Base-by-base conservation (phyloP, 805 yeast species). In the Kluyveromyces starmeri region DNA sequence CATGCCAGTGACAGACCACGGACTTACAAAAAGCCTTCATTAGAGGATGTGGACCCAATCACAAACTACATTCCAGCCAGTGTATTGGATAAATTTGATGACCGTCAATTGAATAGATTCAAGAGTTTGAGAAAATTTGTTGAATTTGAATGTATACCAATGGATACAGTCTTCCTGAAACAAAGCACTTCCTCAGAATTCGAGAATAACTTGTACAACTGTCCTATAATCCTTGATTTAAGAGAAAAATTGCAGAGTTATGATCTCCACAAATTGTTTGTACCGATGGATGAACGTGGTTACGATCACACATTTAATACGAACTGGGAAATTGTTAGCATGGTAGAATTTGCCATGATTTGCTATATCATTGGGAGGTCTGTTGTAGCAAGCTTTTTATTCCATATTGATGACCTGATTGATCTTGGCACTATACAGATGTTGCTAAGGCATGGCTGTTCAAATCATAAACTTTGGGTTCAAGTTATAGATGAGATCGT, bases 201-300 rank as follows among this genome's bases (percentile, higher is more conserved):
- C 3, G 41, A 47, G 28, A 61, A 79, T 43, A 75, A 79, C 78
- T 50, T 48, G 2, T 34, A 45, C 2, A 60, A 64, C 0, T 79
- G 80, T 1, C 57, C 61, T 18, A 58, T 72, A 24, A 59, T 67
- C 12, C 77, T 71, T 37, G 60, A 59, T n/a, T 56, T 76, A 42
- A 75, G 74, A 59, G 49, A 37, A 3, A 70, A 70, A 45, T 80
- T 82, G 6, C 59, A 58, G 39, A 58, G 59, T 31, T 55, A 66
- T 38, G 79, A 79, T 0, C 58, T 76, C 12, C 75, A 80, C 81
- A 76, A 75, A 51, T 51, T 76, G 61, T 75, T 75, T 43, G 53
- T 73, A 43, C 67, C 73, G 22, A 61, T 63, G 28, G 50, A 66
- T 48, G 48, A 72, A 65, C 43, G 48, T 11, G 67, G 50, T 5